Evolutionary conservation across 2,329 filamentous ascomycete genomes (phyloP).

Genomic region (Penicillium sp.): DNA sequence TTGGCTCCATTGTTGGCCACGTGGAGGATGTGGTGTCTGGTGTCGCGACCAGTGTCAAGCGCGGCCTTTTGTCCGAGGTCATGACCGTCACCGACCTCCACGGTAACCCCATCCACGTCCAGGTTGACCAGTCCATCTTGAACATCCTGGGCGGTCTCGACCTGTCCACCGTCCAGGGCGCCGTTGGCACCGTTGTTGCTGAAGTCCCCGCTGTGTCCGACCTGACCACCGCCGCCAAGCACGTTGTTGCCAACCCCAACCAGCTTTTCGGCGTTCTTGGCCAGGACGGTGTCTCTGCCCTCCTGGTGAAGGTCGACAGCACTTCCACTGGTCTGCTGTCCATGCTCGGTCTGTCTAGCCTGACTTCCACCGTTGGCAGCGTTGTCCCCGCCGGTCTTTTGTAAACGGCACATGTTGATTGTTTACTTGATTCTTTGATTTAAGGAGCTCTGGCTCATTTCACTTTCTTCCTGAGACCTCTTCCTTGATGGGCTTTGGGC

Average conservation of each 20-base stretch:
- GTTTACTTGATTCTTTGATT: constrained; percentile 9
- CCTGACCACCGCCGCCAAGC: constrained; percentile 9
- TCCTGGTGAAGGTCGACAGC: constrained; percentile 16
- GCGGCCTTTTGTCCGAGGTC: constrained; percentile 7
- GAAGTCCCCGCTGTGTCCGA: constrained; percentile 7
- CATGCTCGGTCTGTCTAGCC: constrained; percentile 12
- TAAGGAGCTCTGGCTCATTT: background rate
- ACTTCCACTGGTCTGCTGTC: constrained; percentile 11
- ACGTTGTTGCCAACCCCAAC: constrained; percentile 11
- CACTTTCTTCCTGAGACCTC: no score
- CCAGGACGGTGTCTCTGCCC: constrained; percentile 9
- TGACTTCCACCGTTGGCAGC: constrained; percentile 12
- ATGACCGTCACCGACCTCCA: constrained; percentile 12
- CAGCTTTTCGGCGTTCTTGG: constrained; percentile 13
- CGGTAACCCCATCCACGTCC: constrained; percentile 10
- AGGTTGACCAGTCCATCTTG: constrained; percentile 10
- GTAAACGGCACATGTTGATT: constrained; percentile 7
- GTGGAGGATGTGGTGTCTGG: constrained; percentile 9
- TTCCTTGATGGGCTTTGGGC: constrained; percentile 13
- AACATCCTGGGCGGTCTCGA: constrained; percentile 10
- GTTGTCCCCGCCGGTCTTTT: constrained; percentile 8
- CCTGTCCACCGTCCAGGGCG: constrained; percentile 10
- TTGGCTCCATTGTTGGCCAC: constrained; percentile 14
- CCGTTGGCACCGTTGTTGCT: constrained; percentile 15
- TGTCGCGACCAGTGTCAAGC: constrained; percentile 6